Conservation (phyloP, 2,329 filamentous ascomycete species). For the Esteya vermicola region DNA sequence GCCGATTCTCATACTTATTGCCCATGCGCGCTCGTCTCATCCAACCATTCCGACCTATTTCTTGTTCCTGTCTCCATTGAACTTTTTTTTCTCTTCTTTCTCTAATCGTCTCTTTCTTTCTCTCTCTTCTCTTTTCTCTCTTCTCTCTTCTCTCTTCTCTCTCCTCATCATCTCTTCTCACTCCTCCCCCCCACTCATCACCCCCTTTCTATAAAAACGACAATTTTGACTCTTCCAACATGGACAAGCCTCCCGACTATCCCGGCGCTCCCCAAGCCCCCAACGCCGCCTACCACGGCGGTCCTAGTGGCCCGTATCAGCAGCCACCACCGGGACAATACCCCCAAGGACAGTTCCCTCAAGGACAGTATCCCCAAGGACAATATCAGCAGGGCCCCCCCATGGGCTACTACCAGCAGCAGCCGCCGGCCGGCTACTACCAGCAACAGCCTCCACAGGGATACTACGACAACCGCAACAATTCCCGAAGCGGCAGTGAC, state of each 20-base stretch:
- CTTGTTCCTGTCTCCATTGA: background rate
- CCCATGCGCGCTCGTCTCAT: too few species aligned
- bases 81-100: background rate
- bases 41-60: too few species aligned
- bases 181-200: background rate
- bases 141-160: background rate
- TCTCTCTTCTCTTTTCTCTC: background rate
- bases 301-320: constrained; percentile 23
- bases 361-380: too few species aligned
- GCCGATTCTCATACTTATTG: too few species aligned
- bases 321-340: constrained; percentile 19
- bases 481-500: constrained; percentile 5
- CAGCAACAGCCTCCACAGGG: constrained; percentile 11
- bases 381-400: constrained; percentile 27
- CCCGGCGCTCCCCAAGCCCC: constrained; percentile 19
- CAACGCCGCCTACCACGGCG: constrained; percentile 12
- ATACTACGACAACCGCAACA: constrained; percentile 14
- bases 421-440: constrained; percentile 13
- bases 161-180: background rate
- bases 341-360: constrained; percentile 24
- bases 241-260: constrained; percentile 32
- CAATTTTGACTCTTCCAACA: too few species aligned
- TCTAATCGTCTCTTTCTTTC: too few species aligned
- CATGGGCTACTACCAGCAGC: constrained; percentile 13
- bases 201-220: constrained; percentile 21